Percentiles rank a stretch among this genome's conserved stretches.
These are phyloP conservation scores for Rhizopogon rudus DNA, from an alignment of 768 basidiomycete species.

Conservation along the genomic window DNA sequence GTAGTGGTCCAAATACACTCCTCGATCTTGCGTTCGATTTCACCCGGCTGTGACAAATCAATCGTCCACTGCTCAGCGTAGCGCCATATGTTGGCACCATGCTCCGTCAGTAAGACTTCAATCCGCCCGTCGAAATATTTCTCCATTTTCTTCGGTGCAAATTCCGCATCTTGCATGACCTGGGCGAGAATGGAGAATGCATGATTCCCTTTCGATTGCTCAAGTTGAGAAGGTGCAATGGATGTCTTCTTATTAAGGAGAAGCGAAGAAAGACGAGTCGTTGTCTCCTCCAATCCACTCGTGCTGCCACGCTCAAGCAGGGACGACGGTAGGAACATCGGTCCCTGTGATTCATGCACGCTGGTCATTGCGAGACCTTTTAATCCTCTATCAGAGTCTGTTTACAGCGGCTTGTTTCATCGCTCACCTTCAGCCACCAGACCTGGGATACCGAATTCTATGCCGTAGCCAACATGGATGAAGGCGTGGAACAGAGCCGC, in stretches of 20 bases:
- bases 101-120: no score
- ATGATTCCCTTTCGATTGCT: no score
- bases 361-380: not conserved
- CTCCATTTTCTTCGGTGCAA: no score
- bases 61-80: constrained; percentile 38
- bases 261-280: not conserved
- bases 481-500: constrained; percentile 52
- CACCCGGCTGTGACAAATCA: constrained; percentile 23
- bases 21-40: constrained; percentile 44
- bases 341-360: not conserved
- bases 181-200: no score
- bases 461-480: constrained; percentile 52
- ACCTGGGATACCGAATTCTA: constrained; percentile 53
- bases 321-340: not conserved
- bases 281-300: not conserved
- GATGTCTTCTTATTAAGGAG: not conserved
- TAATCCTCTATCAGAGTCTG: constrained; percentile 18
- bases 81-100: not conserved
- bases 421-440: constrained; percentile 51
- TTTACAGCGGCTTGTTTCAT: no score
- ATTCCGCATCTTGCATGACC: no score
- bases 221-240: no score
- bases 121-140: no score
- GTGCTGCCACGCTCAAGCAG: not conserved
- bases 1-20: constrained; percentile 49